phyloP scores from a whole-genome alignment of 2,329 filamentous ascomycete genomes.

The Amylocarpus encephaloides region DNA sequence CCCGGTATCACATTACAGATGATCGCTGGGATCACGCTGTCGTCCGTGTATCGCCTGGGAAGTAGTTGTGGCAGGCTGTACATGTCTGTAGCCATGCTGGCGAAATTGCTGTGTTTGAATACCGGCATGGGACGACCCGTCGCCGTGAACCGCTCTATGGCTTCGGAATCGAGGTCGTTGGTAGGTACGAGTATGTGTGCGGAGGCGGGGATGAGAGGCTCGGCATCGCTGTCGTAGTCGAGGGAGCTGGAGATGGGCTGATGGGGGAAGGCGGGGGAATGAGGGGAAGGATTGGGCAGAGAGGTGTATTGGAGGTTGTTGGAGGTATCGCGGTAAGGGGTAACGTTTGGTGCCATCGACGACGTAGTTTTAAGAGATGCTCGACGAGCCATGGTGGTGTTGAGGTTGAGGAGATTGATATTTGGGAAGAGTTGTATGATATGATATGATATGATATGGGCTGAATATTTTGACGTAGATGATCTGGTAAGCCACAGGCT shows the following conservation, averaged over 20 bases:
- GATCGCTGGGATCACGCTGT: slow-evolving; percentile 30
- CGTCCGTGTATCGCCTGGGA: slow-evolving; percentile 25
- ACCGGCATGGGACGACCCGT: slow-evolving; percentile 22
- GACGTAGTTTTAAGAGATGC: not conserved
- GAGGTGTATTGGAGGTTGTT: slow-evolving; percentile 13
- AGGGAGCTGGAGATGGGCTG: not conserved
- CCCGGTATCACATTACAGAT: slow-evolving; percentile 14
- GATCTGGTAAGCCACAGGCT: not conserved
- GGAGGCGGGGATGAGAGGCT: slow-evolving; percentile 20
- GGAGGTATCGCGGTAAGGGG: slow-evolving; percentile 17
- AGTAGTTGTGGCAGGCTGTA: slow-evolving; percentile 22
- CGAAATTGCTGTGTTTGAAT: slow-evolving; percentile 12
- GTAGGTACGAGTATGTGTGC: not conserved
- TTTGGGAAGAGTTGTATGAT: not conserved
- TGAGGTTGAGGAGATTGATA: not conserved
- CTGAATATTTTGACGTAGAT: not conserved
- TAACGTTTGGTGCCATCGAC: slow-evolving; percentile 1
- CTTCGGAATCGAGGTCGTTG: slow-evolving; percentile 9
- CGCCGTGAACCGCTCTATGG: slow-evolving; percentile 22
- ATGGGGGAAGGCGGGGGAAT: not conserved
- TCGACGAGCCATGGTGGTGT: not conserved
- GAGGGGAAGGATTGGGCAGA: not conserved
- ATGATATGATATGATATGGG: too few species aligned
- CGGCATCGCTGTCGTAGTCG: slow-evolving; percentile 23
- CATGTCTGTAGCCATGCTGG: slow-evolving; percentile 16